Percentiles rank a stretch among this genome's conserved stretches.
Evolutionary conservation across 2,329 filamentous ascomycete genomes (phyloP).

Genomic region (Ceratocystis ficicola): DNA sequence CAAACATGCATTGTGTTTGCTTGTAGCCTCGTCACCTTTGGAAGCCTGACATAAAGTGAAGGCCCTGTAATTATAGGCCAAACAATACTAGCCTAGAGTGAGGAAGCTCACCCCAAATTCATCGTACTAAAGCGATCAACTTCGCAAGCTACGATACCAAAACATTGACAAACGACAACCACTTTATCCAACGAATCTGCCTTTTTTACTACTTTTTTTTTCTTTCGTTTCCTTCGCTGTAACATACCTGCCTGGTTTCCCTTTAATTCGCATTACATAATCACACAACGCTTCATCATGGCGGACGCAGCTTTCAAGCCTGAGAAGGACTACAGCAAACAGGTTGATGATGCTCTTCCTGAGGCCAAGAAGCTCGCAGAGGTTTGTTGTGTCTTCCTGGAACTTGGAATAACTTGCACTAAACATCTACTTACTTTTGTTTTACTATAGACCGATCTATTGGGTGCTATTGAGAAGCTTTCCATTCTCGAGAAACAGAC

Average conservation of each 20-base stretch:
- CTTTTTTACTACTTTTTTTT: not conserved
- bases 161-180: conserved; percentile 1
- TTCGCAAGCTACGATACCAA: conserved; percentile 1
- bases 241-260: not conserved
- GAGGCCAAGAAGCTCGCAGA: conserved; percentile 83
- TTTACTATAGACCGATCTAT: conserved; percentile 54
- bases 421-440: not conserved
- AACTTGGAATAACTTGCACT: not conserved
- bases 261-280: not conserved
- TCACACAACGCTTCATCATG: conserved; percentile 40
- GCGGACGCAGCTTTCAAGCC: conserved; percentile 75
- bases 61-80: conserved; percentile 8
- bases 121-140: not conserved
- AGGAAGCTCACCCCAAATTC: conserved; percentile 3
- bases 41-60: conserved; percentile 16
- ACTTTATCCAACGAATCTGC: not conserved
- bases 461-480: conserved; percentile 87
- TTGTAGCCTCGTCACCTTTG: conserved; percentile 22
- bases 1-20: not conserved
- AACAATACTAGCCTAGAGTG: not conserved
- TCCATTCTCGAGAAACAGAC: conserved; percentile 88
- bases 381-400: conserved; percentile 44
- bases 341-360: conserved; percentile 81
- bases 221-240: not conserved
- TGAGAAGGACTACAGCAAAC: conserved; percentile 98